These are phyloP conservation scores for Penicillium oxalicum DNA, from an alignment of 2,329 filamentous ascomycete genomes.

Conservation along the genomic window DNA sequence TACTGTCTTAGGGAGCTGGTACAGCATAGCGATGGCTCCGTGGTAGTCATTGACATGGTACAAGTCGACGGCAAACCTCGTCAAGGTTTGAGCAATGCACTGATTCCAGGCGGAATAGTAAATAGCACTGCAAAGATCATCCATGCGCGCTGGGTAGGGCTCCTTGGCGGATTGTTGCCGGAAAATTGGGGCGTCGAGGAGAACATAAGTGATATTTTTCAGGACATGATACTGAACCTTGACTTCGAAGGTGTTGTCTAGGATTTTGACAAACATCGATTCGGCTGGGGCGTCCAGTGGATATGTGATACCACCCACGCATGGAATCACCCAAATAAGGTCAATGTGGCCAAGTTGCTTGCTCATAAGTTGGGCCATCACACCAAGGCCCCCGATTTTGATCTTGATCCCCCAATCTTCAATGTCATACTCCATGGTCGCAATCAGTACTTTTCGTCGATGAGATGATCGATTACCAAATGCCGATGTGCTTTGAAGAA, in stretches of 20 bases:
- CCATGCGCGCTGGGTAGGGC: conserved; percentile 63
- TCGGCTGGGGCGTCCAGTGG: conserved; percentile 54
- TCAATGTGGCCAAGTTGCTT: conserved; percentile 60
- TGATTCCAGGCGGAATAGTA: conserved; percentile 67
- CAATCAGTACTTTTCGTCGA: conserved; percentile 57
- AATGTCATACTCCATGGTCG: conserved; percentile 68
- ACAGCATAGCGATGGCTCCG: conserved; percentile 57
- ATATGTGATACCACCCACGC: conserved; percentile 60
- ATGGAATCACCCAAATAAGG: conserved; percentile 60
- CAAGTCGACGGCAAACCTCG: conserved; percentile 57
- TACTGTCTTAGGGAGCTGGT: conserved; percentile 57
- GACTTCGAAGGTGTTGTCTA: conserved; percentile 56
- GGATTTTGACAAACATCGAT: conserved; percentile 57
- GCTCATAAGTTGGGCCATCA: conserved; percentile 65
- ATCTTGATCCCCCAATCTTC: conserved; percentile 65
- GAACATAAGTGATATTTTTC: conserved; percentile 62
- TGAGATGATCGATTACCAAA: conserved; percentile 29
- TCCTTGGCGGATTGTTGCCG: conserved; percentile 57
- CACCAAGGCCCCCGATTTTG: conserved; percentile 64
- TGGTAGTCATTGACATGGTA: conserved; percentile 65
- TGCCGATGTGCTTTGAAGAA: conserved; percentile 33
- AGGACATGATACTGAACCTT: conserved; percentile 58
- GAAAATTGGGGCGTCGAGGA: conserved; percentile 62
- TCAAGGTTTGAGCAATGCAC: conserved; percentile 59
- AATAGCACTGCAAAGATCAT: conserved; percentile 61